Evolutionary conservation across 192 early-diverging fungal species (phyloP), one percentile per base, ranked within the genome.

Genomic region (Fimicolochytrium jonesii): DNA sequence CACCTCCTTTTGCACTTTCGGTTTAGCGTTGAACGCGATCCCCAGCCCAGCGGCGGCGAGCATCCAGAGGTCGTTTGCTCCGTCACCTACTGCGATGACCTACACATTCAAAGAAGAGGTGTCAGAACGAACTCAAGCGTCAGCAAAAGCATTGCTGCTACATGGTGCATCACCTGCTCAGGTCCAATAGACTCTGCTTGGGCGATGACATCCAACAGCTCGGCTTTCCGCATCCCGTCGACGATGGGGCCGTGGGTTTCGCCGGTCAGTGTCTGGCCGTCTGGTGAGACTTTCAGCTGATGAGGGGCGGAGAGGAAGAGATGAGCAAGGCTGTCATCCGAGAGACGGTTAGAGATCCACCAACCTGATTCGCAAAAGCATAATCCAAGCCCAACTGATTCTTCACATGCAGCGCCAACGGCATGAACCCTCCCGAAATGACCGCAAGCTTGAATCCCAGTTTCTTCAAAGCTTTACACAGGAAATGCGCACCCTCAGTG

Each of bases 11-110:
- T 99, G 96, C 2, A 99, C 96, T n/a, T 86, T 79, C 15, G 95
- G 95, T 62, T 99, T 99, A 15, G 96, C 96, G 58, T 97, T 96
- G 71, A 94, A 99, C 0, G 96, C 96, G 60, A 99, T 94, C 0
- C 96, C 96, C 6, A 96, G 72, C 39, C 96, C 94, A 45, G 94
- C 89, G 52, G 89, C 92, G 23, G 79, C 89, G 39, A 99, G 71
- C 96, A 99, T 99, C 70, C 84, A 81, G 61, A 99, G 70, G 72
- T 99, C 96, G 64, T 99, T 99, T 25, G 96, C 96, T 28, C 96
- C 96, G 70, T 99, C 96, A 30, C 96, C 96, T 0, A 99, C 90
- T 10, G 96, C 96, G 65, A 96, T 89, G 20, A 99, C 91, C 78
- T 81, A 56, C 6, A 25, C 44, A 39, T 10, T 53, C 51, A 23